phyloP scores from a whole-genome alignment of 2,329 filamentous ascomycete species.

The Colletotrichum spaethianum region DNA sequence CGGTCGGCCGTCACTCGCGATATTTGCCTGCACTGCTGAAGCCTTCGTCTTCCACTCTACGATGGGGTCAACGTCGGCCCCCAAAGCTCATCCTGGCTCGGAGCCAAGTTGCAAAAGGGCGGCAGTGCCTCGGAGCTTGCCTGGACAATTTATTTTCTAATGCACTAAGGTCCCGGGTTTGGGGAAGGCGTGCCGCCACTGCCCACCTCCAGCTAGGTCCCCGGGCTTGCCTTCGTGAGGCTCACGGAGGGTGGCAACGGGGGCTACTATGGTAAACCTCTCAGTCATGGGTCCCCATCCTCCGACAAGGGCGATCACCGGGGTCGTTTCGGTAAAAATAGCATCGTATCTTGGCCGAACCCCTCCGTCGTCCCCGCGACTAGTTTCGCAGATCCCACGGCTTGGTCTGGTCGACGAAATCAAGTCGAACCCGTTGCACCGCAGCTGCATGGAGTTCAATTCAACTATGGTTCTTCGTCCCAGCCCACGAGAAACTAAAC shows the following conservation, averaged over 20 bases:
- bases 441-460: slow-evolving; percentile 16
- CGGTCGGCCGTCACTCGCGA: slow-evolving; percentile 23
- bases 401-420: neutral
- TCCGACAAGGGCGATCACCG: slow-evolving; percentile 31
- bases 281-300: slow-evolving; percentile 25
- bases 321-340: slow-evolving; percentile 38
- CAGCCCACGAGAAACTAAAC: slow-evolving; percentile 14
- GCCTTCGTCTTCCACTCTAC: neutral
- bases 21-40: slow-evolving; percentile 11
- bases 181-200: slow-evolving; percentile 13
- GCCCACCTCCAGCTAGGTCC: neutral
- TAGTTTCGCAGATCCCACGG: slow-evolving; percentile 10
- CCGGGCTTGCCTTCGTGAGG: slow-evolving; percentile 41
- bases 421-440: neutral
- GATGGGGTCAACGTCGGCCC: slow-evolving; percentile 2
- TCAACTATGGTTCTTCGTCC: neutral
- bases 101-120: neutral
- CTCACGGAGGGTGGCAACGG: slow-evolving; percentile 51
- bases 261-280: slow-evolving; percentile 27
- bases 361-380: slow-evolving; percentile 4
- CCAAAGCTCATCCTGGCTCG: slow-evolving; percentile 8
- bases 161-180: slow-evolving; percentile 13
- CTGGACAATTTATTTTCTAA: slow-evolving; percentile 17
- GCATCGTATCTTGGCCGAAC: slow-evolving; percentile 20
- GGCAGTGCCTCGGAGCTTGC: slow-evolving; percentile 18